Evolutionary conservation across 2,329 filamentous ascomycete species (phyloP), one percentile per base, ranked within the genome.

Genomic region (Fragosphaeria purpurea): DNA sequence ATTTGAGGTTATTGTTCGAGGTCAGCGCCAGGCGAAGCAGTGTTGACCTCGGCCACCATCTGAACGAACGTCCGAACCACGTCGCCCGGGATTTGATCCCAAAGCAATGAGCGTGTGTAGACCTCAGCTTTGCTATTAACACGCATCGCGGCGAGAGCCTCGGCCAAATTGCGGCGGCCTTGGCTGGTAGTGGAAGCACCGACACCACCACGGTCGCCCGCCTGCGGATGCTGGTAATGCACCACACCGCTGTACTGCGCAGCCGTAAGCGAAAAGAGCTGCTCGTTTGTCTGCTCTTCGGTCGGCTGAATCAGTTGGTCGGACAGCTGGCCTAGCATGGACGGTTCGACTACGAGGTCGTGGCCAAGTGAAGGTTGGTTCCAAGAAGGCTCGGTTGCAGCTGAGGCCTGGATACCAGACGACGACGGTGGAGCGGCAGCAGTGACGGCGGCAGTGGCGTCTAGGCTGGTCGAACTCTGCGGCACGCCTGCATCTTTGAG

Each of bases 11-110:
- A 46, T 30, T 55, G 46, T 44, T 53, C 45, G 48, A 45, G 35
- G 9, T 46, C 44, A 5, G 46, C 37, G 22, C 30, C 44, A 1
- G 49, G 50, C 7, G 53, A 50, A 4, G 49, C 47, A 7, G 55
- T 71, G 67, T 76, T 83, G 68, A 78, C 84, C 62, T 93, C 86
- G 57, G 85, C 81, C 60, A 95, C 86, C 79, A 95, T 89, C 68
- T 88, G 86, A 61, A 86, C 87, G 72, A 97, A 97, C 65, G 91
- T 88, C 59, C 83, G 82, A 49, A 98, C 88, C 46, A 97, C 89
- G 57, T 97, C 89, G 59, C 82, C 79, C 11, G 93, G 90, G 60
- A 97, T 90, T 67, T 90, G 87, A 62, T 96, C 89, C 88, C 88
- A 95, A 52, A 97, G 81, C 55, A 97, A 76, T 55, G 88, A 95